Evolutionary conservation across 345 rosid genomes (phyloP).

Genomic region (Triadica sebifera): DNA sequence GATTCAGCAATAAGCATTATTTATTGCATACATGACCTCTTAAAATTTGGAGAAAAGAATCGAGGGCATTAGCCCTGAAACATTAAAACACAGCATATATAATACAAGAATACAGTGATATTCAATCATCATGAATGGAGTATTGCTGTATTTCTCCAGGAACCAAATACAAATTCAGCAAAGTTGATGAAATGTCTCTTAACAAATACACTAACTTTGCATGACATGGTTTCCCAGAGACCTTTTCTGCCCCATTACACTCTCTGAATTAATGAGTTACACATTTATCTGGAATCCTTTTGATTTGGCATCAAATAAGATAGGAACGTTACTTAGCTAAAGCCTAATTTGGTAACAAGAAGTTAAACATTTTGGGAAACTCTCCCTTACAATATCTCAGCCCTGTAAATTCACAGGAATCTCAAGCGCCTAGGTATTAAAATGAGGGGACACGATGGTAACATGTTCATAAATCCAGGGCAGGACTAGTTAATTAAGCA

Average conservation of each 20-base stretch:
- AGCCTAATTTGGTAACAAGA: no score
- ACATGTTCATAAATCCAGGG: no score
- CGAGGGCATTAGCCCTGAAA: background rate
- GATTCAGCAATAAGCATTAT: background rate
- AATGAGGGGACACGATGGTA: no score
- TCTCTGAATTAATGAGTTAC: background rate
- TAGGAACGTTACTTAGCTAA: no score
- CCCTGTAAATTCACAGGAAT: no score
- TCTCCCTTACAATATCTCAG: no score
- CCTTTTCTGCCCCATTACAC: background rate
- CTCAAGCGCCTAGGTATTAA: no score
- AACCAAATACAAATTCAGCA: background rate
- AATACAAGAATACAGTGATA: background rate
- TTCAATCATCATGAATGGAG: no score
- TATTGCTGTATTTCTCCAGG: background rate
- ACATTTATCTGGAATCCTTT: background rate
- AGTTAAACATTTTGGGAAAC: no score
- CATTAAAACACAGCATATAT: no score
- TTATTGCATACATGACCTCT: background rate
- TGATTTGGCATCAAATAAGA: background rate
- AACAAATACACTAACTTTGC: background rate
- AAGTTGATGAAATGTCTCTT: background rate
- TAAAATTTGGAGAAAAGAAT: no score
- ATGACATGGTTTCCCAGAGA: background rate
- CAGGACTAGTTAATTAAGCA: no score